Evolutionary conservation across 805 yeast genomes (phyloP).

Genomic region (Clavispora vitiphila): DNA sequence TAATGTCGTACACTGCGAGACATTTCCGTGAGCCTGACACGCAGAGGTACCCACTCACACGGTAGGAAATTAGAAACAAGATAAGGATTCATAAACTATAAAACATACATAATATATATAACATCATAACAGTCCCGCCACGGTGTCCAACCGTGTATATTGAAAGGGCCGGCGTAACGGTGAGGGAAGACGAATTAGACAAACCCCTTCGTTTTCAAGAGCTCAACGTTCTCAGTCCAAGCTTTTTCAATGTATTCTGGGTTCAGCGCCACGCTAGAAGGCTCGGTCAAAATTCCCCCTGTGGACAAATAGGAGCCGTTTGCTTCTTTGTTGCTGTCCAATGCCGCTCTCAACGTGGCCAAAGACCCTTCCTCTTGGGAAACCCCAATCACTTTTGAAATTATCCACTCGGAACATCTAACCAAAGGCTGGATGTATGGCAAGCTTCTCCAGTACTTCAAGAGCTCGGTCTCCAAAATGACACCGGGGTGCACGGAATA

Average conservation of each 20-base stretch:
- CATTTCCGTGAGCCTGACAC: neutral
- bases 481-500: conserved; percentile 39
- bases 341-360: conserved; percentile 30
- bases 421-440: conserved; percentile 21
- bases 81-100: too few relatives aligned
- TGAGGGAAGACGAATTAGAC: too few relatives aligned
- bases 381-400: conserved; percentile 21
- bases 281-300: conserved; percentile 25
- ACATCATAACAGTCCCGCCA: too few relatives aligned
- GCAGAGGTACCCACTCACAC: neutral
- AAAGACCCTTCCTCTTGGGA: conserved; percentile 30
- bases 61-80: too few relatives aligned
- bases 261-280: conserved; percentile 22
- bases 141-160: too few relatives aligned
- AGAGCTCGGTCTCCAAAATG: conserved; percentile 29
- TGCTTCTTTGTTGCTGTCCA: conserved; percentile 22
- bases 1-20: neutral
- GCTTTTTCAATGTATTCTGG: conserved; percentile 18
- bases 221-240: conserved; percentile 25
- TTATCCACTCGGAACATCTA: conserved; percentile 11
- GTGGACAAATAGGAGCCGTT: conserved; percentile 28
- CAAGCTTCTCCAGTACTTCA: conserved; percentile 23
- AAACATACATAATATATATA: too few relatives aligned
- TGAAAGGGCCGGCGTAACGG: too few relatives aligned
- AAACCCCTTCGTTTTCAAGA: conserved; percentile 18